Base-by-base conservation (phyloP, 139 green algal genomes). In the Coccomyxa sp. region DNA sequence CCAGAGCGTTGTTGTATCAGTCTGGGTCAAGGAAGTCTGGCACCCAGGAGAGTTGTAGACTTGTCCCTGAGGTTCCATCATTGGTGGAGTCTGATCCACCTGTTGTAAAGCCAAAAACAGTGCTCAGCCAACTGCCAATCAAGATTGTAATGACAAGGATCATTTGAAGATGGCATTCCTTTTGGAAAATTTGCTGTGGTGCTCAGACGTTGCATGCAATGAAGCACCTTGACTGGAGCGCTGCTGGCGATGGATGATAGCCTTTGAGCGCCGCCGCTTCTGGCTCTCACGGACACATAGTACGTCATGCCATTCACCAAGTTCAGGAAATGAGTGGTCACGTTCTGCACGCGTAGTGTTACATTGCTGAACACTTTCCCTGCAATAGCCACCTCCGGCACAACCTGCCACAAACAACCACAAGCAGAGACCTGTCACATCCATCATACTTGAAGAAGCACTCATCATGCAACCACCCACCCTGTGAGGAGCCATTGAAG, bases 221-320 rank as follows among this genome's bases (percentile, higher is more conserved):
- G 16, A 32, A 25, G 1, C n/a, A 88, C 83, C 30, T 78, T 45
- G 21, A 93, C 81, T 60, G 51, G 23, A 15, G 14, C 67, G 51
- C 82, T 86, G 82, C 45, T 89, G 82, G 80, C 83, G 77, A 82
- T 88, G 77, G 60, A 83, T 32, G 75, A 67, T 13, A 87, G 60
- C 1, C 66, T 71, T 16, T 83, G 85, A 0, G 85, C 86, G 17
- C 86, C 90, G 0, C 79, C 67, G 80, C 92, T 94, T 57, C 51
- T 84, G 13, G 85, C 89, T 25, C 86, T 81, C 11, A 95, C 88
- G 11, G 80, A 91, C n/a, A 95, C 85, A 83, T 88, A 91, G 84
- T 94, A 94, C 80, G 84, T 57, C 63, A 51, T 16, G 17, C 88
- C 85, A 7, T 86, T 71, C 21, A 81, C 67, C 38, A 91, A 77